Evolutionary conservation across 768 basidiomycete species (phyloP).

Genomic region (Boletellus ananas): DNA sequence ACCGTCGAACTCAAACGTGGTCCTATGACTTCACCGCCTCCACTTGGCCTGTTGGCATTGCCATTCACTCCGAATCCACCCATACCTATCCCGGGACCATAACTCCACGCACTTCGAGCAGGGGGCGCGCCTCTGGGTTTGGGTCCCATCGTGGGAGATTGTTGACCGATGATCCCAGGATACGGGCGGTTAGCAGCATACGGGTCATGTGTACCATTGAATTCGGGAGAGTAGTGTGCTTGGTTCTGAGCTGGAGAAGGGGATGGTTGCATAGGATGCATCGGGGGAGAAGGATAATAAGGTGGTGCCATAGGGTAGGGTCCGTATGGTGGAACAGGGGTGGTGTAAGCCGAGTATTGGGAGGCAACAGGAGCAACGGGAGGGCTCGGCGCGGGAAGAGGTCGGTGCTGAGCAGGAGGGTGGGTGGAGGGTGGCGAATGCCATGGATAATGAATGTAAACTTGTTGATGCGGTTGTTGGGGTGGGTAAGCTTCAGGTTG

Average conservation of each 20-base stretch:
- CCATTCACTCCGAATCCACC: conserved; percentile 39
- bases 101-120: conserved; percentile 61
- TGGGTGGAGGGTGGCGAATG: conserved; percentile 36
- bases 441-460: conserved; percentile 32
- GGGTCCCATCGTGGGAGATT: conserved; percentile 22
- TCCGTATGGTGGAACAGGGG: conserved; percentile 30
- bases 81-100: conserved; percentile 57
- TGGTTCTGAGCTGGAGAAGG: conserved; percentile 27
- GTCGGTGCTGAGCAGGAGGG: conserved; percentile 39
- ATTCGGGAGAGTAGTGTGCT: conserved; percentile 27
- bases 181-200: conserved; percentile 23
- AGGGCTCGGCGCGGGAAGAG: conserved; percentile 31
- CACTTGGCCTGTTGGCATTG: conserved; percentile 19
- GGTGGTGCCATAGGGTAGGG: conserved; percentile 34
- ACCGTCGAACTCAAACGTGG: conserved; percentile 55
- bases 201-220: conserved; percentile 25
- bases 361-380: conserved; percentile 30
- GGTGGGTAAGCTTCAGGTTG: conserved; percentile 32
- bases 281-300: conserved; percentile 29
- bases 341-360: conserved; percentile 32
- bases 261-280: conserved; percentile 26
- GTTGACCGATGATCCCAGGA: conserved; percentile 32
- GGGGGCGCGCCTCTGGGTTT: conserved; percentile 36
- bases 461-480: conserved; percentile 31
- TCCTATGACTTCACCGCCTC: conserved; percentile 51